Base-by-base conservation (phyloP, 306 rosid species). In the Dalbergia oliveri region DNA sequence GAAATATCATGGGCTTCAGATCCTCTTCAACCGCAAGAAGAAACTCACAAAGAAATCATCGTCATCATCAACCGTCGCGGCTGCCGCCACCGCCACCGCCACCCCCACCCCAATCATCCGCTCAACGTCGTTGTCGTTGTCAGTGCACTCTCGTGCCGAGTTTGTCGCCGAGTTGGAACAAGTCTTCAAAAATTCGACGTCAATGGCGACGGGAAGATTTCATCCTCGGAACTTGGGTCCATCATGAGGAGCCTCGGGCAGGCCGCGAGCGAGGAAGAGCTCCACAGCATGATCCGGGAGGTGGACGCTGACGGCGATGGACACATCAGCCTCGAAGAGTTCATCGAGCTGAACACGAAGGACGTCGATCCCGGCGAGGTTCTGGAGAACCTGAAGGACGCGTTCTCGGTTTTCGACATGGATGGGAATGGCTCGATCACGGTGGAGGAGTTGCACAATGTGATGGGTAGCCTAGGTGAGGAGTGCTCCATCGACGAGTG, bases 141-240 rank as follows among this genome's bases (percentile, higher is more conserved):
- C 87, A 0, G 8, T 75, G 39, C 77, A 50, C 10, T 33, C 83
- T 1, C 84, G 78, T 1, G 79, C 79, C 1, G 85, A 88, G 57
- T 71, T 91, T 23, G 86, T 58, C 0, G 90, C 83, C 6, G 98
- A 95, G 18, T 84, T 95, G 3, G 91, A 90, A 16, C 83, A 91
- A 35, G 97, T 95, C 0, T 95, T 95, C 87, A 82, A 69, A 73
- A 83, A 80, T 93, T 95, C 54, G 99, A 95, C 62, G 97, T 85
- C 1, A 94, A 94, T 54, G 97, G 97, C 23, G 97, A 94, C 69
- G 99, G 95, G 8, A 91, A 84, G 89, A 94, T 94, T 90, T 94
- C 93, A 5, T 39, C 92, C 3, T 83, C 94, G 1, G 99, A 94
- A 31, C 88, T 94, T 2, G 95, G 95, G 9, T 83, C 97, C 34